A percentile compares a stretch with the other conserved stretches of the same genome.
These are phyloP conservation scores for Shiraia bambusicola DNA, from an alignment of 2,329 filamentous ascomycete species.

Conservation along the genomic window DNA sequence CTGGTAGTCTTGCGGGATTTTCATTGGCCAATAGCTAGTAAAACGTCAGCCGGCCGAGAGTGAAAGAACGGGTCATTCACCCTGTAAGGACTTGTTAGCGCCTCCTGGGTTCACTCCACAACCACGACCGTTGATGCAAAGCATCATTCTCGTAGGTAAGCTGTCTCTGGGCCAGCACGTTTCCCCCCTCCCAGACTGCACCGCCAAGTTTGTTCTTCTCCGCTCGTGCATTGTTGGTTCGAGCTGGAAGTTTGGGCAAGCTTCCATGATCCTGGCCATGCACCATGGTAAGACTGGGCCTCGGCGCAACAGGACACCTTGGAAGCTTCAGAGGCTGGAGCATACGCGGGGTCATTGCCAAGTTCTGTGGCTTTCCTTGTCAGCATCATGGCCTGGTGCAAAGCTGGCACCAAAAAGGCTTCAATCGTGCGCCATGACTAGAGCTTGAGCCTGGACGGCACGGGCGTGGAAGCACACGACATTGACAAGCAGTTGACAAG, in stretches of 20 bases:
- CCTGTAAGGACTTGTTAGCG: background rate
- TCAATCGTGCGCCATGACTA: slow-evolving; percentile 24
- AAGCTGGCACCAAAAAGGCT: slow-evolving; percentile 22
- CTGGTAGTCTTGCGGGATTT: no score
- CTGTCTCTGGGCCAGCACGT: slow-evolving; percentile 2
- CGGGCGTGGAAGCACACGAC: slow-evolving; percentile 3
- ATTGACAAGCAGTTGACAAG: slow-evolving; percentile 1
- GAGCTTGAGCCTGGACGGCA: slow-evolving; percentile 24
- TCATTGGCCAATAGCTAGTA: no score
- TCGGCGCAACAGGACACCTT: slow-evolving; percentile 22
- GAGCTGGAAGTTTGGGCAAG: slow-evolving; percentile 1
- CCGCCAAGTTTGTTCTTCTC: slow-evolving; percentile 8
- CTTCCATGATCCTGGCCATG: slow-evolving; percentile 31
- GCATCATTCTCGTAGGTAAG: background rate
- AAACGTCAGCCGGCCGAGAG: no score
- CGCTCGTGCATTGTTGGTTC: background rate
- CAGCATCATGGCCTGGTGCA: slow-evolving; percentile 25
- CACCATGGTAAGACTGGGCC: slow-evolving; percentile 27
- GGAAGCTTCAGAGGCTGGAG: slow-evolving; percentile 20
- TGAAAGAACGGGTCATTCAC: no score
- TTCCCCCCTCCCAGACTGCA: slow-evolving; percentile 2
- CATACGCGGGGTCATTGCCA: slow-evolving; percentile 26
- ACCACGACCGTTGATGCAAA: slow-evolving; percentile 3
- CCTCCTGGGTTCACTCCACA: slow-evolving; percentile 6
- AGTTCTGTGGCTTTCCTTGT: slow-evolving; percentile 26